A percentile compares a stretch with the other conserved stretches of the same genome.
Conservation (phyloP, 2,329 filamentous ascomycete species). For the Westerdykella sp. region DNA sequence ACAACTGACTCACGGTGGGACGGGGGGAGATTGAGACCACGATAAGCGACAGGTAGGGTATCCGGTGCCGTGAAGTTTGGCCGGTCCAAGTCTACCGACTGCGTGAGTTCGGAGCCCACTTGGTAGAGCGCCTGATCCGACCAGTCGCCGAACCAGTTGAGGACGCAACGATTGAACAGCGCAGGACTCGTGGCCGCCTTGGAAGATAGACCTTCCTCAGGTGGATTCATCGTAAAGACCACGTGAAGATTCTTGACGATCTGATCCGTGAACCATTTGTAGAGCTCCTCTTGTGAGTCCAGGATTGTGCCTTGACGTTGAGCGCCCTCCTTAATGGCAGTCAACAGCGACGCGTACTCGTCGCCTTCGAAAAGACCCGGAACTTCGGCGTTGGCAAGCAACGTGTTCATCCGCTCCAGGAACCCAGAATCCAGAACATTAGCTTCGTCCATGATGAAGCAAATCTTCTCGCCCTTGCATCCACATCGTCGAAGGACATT, state of each 20-base stretch:
- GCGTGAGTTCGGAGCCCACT: slow-evolving; percentile 89
- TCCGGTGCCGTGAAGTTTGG: slow-evolving; percentile 80
- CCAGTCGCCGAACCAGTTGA: slow-evolving; percentile 99
- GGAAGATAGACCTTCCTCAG: slow-evolving; percentile 86
- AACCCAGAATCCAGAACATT: slow-evolving; percentile 99
- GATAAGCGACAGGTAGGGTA: slow-evolving; percentile 87
- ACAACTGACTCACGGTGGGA: slow-evolving; percentile 87
- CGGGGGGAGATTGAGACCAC: slow-evolving; percentile 74
- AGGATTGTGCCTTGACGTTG: slow-evolving; percentile 91
- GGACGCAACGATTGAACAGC: slow-evolving; percentile 97
- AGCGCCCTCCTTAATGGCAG: slow-evolving; percentile 95
- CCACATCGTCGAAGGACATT: slow-evolving; percentile 89
- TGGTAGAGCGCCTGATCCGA: slow-evolving; percentile 98
- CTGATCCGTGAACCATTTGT: slow-evolving; percentile 99
- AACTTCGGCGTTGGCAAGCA: slow-evolving; percentile 98
- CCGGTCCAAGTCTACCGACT: slow-evolving; percentile 91
- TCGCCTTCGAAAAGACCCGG: slow-evolving; percentile 99
- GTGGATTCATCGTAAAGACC: slow-evolving; percentile 99
- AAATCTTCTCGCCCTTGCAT: slow-evolving; percentile 98
- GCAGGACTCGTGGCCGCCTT: slow-evolving; percentile 97
- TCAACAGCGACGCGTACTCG: slow-evolving; percentile 97
- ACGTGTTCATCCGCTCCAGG: slow-evolving; percentile 97
- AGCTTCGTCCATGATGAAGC: slow-evolving; percentile 99
- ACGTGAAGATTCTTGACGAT: slow-evolving; percentile 99
- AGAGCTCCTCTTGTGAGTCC: slow-evolving; percentile 97